Evolutionary conservation across 805 yeast genomes (phyloP).

Genomic region (Maudiozyma barnettii): DNA sequence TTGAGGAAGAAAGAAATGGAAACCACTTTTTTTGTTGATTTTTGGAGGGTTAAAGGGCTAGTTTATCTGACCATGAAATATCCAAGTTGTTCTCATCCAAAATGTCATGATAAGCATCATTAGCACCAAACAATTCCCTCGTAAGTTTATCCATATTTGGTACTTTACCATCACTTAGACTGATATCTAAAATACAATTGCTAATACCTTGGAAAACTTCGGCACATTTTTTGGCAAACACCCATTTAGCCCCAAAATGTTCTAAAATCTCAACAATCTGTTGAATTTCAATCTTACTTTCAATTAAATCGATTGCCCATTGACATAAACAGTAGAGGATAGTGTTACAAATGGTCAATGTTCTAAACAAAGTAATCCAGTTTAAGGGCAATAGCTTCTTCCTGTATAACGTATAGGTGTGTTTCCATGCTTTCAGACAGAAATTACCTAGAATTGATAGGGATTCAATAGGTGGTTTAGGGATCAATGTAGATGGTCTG

Average conservation of each 20-base stretch:
- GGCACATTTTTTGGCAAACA: slow-evolving; percentile 37
- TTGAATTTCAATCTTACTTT: slow-evolving; percentile 38
- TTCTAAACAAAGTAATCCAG: slow-evolving; percentile 41
- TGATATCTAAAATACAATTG: slow-evolving; percentile 38
- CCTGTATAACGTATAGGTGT: slow-evolving; percentile 37
- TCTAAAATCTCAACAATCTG: slow-evolving; percentile 38
- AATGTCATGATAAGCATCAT: slow-evolving; percentile 38
- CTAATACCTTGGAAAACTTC: slow-evolving; percentile 37
- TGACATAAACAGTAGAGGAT: slow-evolving; percentile 39
- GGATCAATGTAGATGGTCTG: slow-evolving; percentile 41
- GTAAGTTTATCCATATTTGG: slow-evolving; percentile 35
- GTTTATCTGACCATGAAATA: slow-evolving; percentile 33
- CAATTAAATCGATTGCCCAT: slow-evolving; percentile 38
- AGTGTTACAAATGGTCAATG: slow-evolving; percentile 39
- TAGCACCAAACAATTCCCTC: slow-evolving; percentile 36
- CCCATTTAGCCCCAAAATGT: slow-evolving; percentile 40
- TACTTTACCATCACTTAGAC: slow-evolving; percentile 30
- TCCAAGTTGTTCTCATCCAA: slow-evolving; percentile 39
- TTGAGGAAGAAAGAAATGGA: too few relatives aligned
- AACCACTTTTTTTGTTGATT: too few relatives aligned
- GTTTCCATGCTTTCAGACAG: slow-evolving; percentile 37
- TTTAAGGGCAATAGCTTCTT: slow-evolving; percentile 38
- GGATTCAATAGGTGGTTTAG: slow-evolving; percentile 34
- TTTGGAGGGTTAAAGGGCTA: slow-evolving; percentile 2
- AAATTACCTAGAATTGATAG: slow-evolving; percentile 37